phyloP scores from a whole-genome alignment of 331 rosid genomes.

The Quercus tomentella region DNA sequence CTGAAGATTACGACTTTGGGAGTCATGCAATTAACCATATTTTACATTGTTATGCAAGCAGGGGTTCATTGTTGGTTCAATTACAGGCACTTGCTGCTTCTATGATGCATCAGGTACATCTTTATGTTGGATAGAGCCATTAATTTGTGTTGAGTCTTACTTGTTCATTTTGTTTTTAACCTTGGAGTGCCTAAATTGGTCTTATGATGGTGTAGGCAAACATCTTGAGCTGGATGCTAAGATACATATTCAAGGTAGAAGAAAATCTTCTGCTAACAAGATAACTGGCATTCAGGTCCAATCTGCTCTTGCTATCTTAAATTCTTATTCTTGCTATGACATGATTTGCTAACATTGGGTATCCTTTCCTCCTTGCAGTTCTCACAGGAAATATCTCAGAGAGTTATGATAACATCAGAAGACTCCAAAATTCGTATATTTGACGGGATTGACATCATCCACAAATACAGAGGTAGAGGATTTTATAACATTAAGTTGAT shows the following conservation, averaged over 20 bases:
- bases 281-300: conserved; percentile 89
- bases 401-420: conserved; percentile 79
- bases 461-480: conserved; percentile 60
- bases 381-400: conserved; percentile 40
- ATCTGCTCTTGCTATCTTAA: conserved; percentile 15
- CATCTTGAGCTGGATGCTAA: conserved; percentile 45
- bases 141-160: neutral
- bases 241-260: conserved; percentile 47
- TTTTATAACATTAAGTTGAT: neutral
- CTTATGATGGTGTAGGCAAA: conserved; percentile 43
- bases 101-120: conserved; percentile 66
- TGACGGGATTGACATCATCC: conserved; percentile 56
- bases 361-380: conserved; percentile 49
- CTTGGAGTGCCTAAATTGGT: conserved; percentile 21
- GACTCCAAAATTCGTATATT: conserved; percentile 75
- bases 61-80: conserved; percentile 79
- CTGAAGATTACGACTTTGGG: neutral
- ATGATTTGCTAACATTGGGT: conserved; percentile 14
- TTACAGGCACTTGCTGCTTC: conserved; percentile 66
- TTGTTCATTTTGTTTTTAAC: neutral
- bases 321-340: neutral
- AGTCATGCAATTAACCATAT: neutral
- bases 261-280: conserved; percentile 57
- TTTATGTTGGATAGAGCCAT: neutral
- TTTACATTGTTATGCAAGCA: conserved; percentile 21